Evolutionary conservation across 1,284 basidiomycete genomes (phyloP), one percentile per base, ranked within the genome.

Genomic region (Tremellales sp.): DNA sequence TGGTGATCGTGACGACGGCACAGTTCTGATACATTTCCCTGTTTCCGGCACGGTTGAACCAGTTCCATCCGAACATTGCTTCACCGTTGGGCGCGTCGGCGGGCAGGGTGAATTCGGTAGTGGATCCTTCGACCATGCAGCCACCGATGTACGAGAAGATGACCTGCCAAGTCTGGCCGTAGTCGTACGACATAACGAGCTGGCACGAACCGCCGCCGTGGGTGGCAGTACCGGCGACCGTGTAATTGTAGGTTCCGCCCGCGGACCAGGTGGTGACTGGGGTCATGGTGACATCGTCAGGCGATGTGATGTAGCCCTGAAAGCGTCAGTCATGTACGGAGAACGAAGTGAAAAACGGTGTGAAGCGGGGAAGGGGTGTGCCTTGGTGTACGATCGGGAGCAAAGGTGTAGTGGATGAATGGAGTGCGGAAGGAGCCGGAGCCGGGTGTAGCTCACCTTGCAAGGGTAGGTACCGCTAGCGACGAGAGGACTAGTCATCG

Each of bases 181-280:
- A 39, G 54, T 77, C 76, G 60, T 75, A 75, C 5, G 69, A 71
- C 55, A 76, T 60, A 4, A 66, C 64, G 27, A 68, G 55, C 53
- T 77, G 74, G 54, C 74, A 75, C 21, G 71, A 74, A 8, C 76
- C 76, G 21, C 75, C 75, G 24, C 55, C 60, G 55, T 76, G 75
- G 2, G 58, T 58, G 0, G 73, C 74, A 17, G 64, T 64, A n/a
- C 68, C 70, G 2, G 51, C 56, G 10, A 73, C 36, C n/a, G 65
- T 64, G 48, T 64, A 64, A 43, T 59, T 60, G 49, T 67, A 52
- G 13, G 55, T 53, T 2, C 54, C 44, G 8, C 70, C 68, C 4
- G 65, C 70, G 4, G 55, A 39, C 50, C 65, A 66, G 1, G 65
- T 65, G 11, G 60, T 67, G 40, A 65, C 63, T 7, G 70, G 55